These are phyloP conservation scores for Isabelozyma rhagii DNA, from an alignment of 805 yeast species.

Conservation along the genomic window DNA sequence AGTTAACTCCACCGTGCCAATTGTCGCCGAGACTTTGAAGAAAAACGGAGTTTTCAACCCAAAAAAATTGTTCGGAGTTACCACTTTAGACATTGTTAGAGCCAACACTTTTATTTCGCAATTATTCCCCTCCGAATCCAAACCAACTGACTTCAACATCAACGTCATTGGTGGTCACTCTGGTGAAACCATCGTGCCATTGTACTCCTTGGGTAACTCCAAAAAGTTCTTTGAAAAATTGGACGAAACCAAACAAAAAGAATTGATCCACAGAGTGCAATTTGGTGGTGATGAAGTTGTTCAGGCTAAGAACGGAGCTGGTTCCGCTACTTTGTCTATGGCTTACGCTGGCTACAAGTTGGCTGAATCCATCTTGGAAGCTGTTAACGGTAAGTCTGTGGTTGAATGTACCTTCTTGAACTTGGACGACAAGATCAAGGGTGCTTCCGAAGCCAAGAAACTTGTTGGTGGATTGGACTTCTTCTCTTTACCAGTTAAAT, in stretches of 20 bases:
- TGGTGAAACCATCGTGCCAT: conserved; percentile 90
- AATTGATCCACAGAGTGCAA: conserved; percentile 84
- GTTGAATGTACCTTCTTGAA: conserved; percentile 53
- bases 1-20: conserved; percentile 89
- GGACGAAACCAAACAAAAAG: conserved; percentile 61
- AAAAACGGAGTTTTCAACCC: conserved; percentile 68
- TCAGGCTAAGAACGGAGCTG: conserved; percentile 80
- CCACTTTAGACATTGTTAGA: conserved; percentile 83
- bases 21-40: conserved; percentile 77
- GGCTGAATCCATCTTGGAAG: conserved; percentile 62
- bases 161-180: conserved; percentile 94
- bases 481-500: conserved; percentile 62
- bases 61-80: conserved; percentile 77
- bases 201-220: conserved; percentile 51
- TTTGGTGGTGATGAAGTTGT: conserved; percentile 91
- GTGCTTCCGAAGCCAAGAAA: conserved; percentile 50
- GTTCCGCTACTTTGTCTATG: conserved; percentile 84
- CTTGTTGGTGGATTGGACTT: conserved; percentile 43
- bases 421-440: conserved; percentile 47
- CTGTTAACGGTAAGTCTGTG: conserved; percentile 37
- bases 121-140: conserved; percentile 39
- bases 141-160: conserved; percentile 54
- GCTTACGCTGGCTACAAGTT: conserved; percentile 81
- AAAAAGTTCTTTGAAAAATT: conserved; percentile 33
- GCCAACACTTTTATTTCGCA: conserved; percentile 78